These are phyloP conservation scores for Gossypium davidsonii DNA, from an alignment of 441 rosid genomes.

Conservation along the genomic window DNA sequence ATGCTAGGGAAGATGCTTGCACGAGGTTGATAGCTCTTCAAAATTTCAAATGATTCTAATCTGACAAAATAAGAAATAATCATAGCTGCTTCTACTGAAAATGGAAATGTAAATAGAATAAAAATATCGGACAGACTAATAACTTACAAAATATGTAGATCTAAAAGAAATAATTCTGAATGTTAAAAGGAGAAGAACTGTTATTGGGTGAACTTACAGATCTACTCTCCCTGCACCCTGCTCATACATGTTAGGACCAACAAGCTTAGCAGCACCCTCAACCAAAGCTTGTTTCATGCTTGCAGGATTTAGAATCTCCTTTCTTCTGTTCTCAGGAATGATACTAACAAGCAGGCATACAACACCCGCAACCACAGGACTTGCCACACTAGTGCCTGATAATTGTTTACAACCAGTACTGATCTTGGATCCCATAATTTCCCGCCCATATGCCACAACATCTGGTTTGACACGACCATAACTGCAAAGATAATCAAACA, in stretches of 20 bases:
- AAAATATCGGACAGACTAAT: too few species aligned
- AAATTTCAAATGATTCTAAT: conserved; percentile 91
- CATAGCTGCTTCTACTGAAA: neutral
- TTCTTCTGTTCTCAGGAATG: conserved; percentile 65
- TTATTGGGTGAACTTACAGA: conserved; percentile 52
- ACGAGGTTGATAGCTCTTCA: conserved; percentile 81
- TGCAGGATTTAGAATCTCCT: conserved; percentile 82
- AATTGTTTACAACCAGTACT: conserved; percentile 95
- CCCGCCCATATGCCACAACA: conserved; percentile 95
- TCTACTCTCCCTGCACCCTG: conserved; percentile 98
- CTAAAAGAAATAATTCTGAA: conserved; percentile 2
- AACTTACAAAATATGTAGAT: neutral
- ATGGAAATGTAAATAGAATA: too few species aligned
- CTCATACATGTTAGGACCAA: conserved; percentile 93
- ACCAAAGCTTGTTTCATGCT: conserved; percentile 99
- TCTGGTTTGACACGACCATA: conserved; percentile 98
- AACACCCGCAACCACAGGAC: conserved; percentile 99
- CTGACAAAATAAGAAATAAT: conserved; percentile 43
- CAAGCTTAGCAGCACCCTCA: conserved; percentile 96
- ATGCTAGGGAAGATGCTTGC: conserved; percentile 89
- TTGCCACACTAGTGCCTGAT: conserved; percentile 97
- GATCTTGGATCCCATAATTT: conserved; percentile 95
- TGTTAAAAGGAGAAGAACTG: neutral
- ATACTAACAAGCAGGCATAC: conserved; percentile 93
- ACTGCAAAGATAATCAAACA: conserved; percentile 31